Conservation (phyloP, 306 rosid species). For the Quercus mongolica region DNA sequence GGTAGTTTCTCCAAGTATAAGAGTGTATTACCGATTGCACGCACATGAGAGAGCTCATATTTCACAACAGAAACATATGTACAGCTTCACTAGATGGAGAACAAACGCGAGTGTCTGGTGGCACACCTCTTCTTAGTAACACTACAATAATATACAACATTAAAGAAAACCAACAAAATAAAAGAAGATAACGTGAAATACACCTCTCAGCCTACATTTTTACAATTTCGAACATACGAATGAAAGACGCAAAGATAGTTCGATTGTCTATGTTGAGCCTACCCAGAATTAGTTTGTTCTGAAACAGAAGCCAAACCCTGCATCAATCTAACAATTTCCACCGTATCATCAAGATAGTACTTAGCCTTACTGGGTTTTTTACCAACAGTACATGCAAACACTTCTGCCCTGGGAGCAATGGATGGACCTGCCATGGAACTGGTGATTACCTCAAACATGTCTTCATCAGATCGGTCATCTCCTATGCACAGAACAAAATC, state of each 20-base stretch:
- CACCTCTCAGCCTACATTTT: constrained; percentile 21
- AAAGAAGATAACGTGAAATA: constrained; percentile 13
- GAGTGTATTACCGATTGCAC: background rate
- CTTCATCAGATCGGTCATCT: constrained; percentile 78
- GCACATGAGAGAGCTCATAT: constrained; percentile 1
- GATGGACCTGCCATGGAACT: constrained; percentile 51
- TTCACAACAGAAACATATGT: constrained; percentile 29
- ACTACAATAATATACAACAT: constrained; percentile 37
- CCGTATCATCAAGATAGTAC: constrained; percentile 64
- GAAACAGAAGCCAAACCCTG: constrained; percentile 76
- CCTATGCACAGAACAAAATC: constrained; percentile 73
- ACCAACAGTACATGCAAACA: constrained; percentile 66
- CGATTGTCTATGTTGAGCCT: constrained; percentile 17
- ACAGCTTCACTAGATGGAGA: constrained; percentile 35
- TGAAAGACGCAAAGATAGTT: constrained; percentile 6
- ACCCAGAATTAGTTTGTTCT: constrained; percentile 28
- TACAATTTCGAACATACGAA: constrained; percentile 19
- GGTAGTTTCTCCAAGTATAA: background rate
- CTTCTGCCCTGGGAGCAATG: constrained; percentile 51
- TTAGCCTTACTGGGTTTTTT: constrained; percentile 68
- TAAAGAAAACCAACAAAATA: constrained; percentile 14
- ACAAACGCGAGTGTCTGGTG: constrained; percentile 2
- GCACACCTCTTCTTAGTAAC: constrained; percentile 24
- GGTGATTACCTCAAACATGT: constrained; percentile 69
- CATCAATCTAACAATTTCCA: constrained; percentile 65